These are phyloP conservation scores for Lactifluus rugatus DNA, from an alignment of 768 basidiomycete genomes.

Conservation along the genomic window DNA sequence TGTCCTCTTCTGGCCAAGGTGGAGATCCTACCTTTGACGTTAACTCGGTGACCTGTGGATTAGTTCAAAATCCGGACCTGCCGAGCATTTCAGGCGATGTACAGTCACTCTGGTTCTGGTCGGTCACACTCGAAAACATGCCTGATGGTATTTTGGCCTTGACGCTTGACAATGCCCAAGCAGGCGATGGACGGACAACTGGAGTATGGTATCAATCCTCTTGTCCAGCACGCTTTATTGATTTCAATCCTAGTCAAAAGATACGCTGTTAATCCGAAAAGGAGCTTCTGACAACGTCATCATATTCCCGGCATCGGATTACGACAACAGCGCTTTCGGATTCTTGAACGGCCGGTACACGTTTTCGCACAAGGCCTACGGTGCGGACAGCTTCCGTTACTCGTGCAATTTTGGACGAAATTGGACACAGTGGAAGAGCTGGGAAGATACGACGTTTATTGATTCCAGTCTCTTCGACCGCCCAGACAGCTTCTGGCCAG, in stretches of 20 bases:
- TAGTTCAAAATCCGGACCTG: slow-evolving; percentile 39
- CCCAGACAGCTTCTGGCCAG: slow-evolving; percentile 56
- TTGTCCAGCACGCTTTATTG: background rate
- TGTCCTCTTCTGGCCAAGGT: slow-evolving; percentile 59
- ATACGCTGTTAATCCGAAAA: slow-evolving; percentile 76
- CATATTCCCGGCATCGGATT: slow-evolving; percentile 80
- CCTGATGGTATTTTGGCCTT: slow-evolving; percentile 79
- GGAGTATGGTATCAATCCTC: slow-evolving; percentile 36
- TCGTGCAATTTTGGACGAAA: slow-evolving; percentile 77
- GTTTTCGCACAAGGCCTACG: slow-evolving; percentile 74
- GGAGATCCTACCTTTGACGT: slow-evolving; percentile 43
- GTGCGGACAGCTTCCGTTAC: slow-evolving; percentile 83
- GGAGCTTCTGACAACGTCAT: slow-evolving; percentile 67
- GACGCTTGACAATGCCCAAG: slow-evolving; percentile 46
- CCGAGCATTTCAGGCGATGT: slow-evolving; percentile 44
- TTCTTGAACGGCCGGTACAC: slow-evolving; percentile 54
- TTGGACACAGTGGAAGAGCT: slow-evolving; percentile 77
- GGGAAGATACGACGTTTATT: slow-evolving; percentile 65
- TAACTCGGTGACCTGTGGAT: slow-evolving; percentile 36
- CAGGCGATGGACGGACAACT: slow-evolving; percentile 37
- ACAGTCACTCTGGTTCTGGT: slow-evolving; percentile 61
- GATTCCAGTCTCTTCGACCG: slow-evolving; percentile 44
- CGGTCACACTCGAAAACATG: slow-evolving; percentile 61
- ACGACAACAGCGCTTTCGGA: slow-evolving; percentile 51
- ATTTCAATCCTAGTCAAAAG: slow-evolving; percentile 36